Base-by-base conservation (phyloP, 805 yeast genomes). In the Hanseniaspora lindneri region DNA sequence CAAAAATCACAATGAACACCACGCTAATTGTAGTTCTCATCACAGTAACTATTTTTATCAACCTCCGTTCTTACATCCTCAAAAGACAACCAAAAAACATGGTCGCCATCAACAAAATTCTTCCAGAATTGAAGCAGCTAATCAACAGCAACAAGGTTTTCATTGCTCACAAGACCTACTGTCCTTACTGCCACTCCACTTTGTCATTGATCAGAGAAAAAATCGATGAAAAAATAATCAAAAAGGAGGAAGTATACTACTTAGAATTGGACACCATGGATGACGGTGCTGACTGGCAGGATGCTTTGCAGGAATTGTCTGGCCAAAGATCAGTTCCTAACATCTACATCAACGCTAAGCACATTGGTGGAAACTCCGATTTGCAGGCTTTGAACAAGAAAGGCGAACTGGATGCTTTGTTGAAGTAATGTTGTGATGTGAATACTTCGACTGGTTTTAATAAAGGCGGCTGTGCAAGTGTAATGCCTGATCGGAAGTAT, bases 301-400 rank as follows among this genome's bases (percentile, higher is more conserved):
- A 69, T 43, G 94, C 94, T 55, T 72, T 89, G 52, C 64, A 62
- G 47, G 77, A 81, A 61, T 65, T 86, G 52, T 83, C 94, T 34
- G 92, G 94, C 52, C 97, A 89, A 72, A 75, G 79, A 56, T 86
- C 96, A 34, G 97, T 89, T 53, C 98, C 98, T 54, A 87, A 83
- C 64, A 75, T 89, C 57, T 89, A 82, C 69, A 86, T 89, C 63
- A 79, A 73, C 41, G 96, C 95, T 53, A 74, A 88, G 67, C 96
- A 87, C 71, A 77, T 89, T 60, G 98, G 98, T 52, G 98, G 98
- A 53, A 85, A 87, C 74, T 80, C 88, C 34, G 95, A 85, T 57
- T 70, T 89, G 54, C 94, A 87, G 67, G 71, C 74, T 47, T 73
- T 88, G 63, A 71, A 75, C 56, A 71, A 77, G 21, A 58, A 65